Evolutionary conservation across 148 eudicot genomes (phyloP), one percentile per base, ranked within the genome.

Genomic region (Arctostaphylos glauca): DNA sequence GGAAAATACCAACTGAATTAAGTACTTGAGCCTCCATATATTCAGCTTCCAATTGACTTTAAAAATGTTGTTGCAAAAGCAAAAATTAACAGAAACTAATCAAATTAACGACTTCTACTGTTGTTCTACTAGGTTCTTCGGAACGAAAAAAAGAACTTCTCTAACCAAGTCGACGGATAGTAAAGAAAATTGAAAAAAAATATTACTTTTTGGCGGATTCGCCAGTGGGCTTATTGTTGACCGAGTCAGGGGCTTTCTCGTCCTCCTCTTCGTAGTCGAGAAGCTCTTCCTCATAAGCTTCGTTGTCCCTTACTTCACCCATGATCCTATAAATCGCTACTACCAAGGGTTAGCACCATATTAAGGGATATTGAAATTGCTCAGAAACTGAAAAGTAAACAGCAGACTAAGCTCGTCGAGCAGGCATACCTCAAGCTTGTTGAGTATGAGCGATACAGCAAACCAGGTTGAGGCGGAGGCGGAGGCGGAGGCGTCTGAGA

Each of bases 201-300:
- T 5, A 72, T 67, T 82, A 90, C 93, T 90, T 90, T 76, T 90
- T 90, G 83, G 71, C 90, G 25, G 93, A 77, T 62, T 90, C 91
- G 82, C 85, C 88, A 76, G 75, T 78, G 81, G 88, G 56, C 75
- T 89, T 90, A 18, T 79, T 86, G 76, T 74, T 84, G 62, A 76
- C 86, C 16, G 88, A 85, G 41, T 90, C 91, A 68, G 85, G 91
- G 25, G 88, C 90, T 49, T 90, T 90, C 13, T 90, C 91, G 59
- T 90, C 92, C 68, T 90, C 93, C 44, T 90, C 93, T 52, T 90
- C 93, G 84, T 90, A 90, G 81, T 90, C 93, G 77, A 90, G 87
- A 47, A 90, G 90, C 87, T 90, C 93, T 72, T 90, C 93, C 52
- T 89, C 93, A 83, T 90, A 90, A 15, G 84, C 92, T 7, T 90